Conservation (phyloP, 2,329 filamentous ascomycete genomes). For the Neodidymelliopsis sp. region DNA sequence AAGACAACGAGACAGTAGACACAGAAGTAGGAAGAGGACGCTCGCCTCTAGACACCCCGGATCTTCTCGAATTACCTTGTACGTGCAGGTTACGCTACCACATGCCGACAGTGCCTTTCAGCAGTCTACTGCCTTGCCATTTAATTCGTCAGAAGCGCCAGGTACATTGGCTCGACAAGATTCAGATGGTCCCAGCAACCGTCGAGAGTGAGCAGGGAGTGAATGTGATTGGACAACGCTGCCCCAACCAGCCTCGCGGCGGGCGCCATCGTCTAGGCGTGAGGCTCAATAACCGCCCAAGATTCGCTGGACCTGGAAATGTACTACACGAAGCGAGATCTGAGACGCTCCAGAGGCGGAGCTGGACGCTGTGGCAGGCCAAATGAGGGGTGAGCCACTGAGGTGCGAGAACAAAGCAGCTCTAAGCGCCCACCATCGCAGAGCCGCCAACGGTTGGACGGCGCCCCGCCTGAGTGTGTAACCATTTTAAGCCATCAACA, state of each 20-base stretch:
- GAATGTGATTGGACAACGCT: conserved; percentile 44
- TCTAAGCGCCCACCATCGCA: conserved; percentile 35
- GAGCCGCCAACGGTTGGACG: conserved; percentile 33
- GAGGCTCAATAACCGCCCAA: conserved; percentile 46
- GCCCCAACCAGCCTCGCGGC: conserved; percentile 34
- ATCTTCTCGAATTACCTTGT: conserved; percentile 15
- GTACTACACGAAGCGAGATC: conserved; percentile 43
- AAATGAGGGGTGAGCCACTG: conserved; percentile 39
- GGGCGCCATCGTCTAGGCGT: conserved; percentile 43
- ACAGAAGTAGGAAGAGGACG: conserved; percentile 4
- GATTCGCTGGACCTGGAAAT: conserved; percentile 46
- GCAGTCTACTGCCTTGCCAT: conserved; percentile 22
- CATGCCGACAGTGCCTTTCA: conserved; percentile 19
- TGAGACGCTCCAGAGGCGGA: conserved; percentile 46
- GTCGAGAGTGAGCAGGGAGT: conserved; percentile 26
- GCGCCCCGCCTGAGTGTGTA: conserved; percentile 19
- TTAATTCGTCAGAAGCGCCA: conserved; percentile 37
- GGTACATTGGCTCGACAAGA: conserved; percentile 36
- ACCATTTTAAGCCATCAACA: conserved; percentile 11
- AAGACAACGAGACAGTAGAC: conserved; percentile 25
- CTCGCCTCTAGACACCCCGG: conserved; percentile 3
- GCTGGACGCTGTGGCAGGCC: conserved; percentile 39
- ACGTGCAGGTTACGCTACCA: background rate
- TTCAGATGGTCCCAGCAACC: conserved; percentile 35
- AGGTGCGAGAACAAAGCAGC: conserved; percentile 25